These are phyloP conservation scores for Pythium aquatile DNA, from an alignment of 352 stramenopile species.

Conservation along the genomic window DNA sequence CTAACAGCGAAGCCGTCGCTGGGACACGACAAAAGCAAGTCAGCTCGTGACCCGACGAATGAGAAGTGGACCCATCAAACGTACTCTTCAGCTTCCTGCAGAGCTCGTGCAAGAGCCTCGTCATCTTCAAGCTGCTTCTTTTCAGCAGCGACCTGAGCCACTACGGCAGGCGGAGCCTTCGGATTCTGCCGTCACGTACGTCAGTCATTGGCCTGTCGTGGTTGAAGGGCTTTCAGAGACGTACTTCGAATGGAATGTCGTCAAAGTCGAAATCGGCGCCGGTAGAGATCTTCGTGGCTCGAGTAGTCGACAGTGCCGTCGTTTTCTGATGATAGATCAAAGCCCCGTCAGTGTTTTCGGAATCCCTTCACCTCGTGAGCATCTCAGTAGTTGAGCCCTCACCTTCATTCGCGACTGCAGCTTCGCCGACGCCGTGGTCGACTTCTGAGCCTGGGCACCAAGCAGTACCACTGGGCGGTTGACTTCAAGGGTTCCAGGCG, in stretches of 20 bases:
- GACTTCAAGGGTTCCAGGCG: constrained; percentile 42
- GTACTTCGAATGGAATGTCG: constrained; percentile 83
- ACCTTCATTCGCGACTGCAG: constrained; percentile 68
- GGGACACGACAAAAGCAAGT: neutral
- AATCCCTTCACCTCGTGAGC: neutral
- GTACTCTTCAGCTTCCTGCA: constrained; percentile 82
- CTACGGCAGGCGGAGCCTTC: constrained; percentile 33
- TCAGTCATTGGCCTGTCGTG: neutral
- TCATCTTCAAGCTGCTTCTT: constrained; percentile 88
- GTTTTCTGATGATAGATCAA: constrained; percentile 30
- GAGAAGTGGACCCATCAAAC: constrained; percentile 1
- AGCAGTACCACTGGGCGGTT: constrained; percentile 75
- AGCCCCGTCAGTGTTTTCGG: neutral
- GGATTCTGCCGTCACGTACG: constrained; percentile 48
- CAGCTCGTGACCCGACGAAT: neutral
- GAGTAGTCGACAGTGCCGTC: constrained; percentile 25
- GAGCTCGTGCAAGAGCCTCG: constrained; percentile 72
- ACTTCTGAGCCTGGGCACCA: constrained; percentile 52
- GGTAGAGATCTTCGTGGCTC: constrained; percentile 74
- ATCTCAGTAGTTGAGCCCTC: neutral
- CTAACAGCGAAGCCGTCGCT: constrained; percentile 12
- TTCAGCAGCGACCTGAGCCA: constrained; percentile 25
- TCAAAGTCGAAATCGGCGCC: constrained; percentile 87
- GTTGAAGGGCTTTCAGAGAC: neutral
- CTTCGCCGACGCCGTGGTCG: constrained; percentile 39